A percentile compares a stretch with the other conserved stretches of the same genome.
phyloP scores from a whole-genome alignment of 2,329 filamentous ascomycete genomes.

The Stachybotrys chartarum region DNA sequence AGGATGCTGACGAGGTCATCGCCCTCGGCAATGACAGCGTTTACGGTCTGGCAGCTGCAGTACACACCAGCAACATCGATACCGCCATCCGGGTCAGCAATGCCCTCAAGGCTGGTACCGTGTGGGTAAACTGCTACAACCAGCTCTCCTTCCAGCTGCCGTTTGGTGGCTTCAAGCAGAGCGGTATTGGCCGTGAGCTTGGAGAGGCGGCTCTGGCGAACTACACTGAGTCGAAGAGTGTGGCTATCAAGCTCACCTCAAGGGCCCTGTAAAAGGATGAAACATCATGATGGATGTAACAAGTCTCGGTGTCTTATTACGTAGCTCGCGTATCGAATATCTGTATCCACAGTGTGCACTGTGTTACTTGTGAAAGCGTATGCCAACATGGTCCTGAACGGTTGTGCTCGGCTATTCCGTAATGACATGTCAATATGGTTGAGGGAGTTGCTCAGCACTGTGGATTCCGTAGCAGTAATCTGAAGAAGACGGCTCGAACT shows the following conservation, averaged over 20 bases:
- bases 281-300: background rate
- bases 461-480: no score
- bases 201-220: conserved; percentile 60
- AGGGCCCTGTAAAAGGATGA: background rate
- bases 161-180: conserved; percentile 75
- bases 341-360: background rate
- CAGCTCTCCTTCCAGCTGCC: conserved; percentile 34
- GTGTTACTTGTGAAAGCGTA: no score
- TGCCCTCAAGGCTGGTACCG: conserved; percentile 61
- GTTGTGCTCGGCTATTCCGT: no score
- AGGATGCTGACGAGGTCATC: conserved; percentile 72
- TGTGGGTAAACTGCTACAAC: conserved; percentile 43
- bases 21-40: conserved; percentile 64
- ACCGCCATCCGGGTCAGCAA: conserved; percentile 76
- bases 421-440: no score
- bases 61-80: conserved; percentile 78
- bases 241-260: conserved; percentile 39
- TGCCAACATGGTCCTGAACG: no score
- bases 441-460: no score
- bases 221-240: conserved; percentile 64
- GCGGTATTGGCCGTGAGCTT: conserved; percentile 70
- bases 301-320: background rate
- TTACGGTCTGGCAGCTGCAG: conserved; percentile 77
- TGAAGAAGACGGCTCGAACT: no score
- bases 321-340: background rate